Conservation (phyloP, 768 basidiomycete species). For the Suillus americanus region DNA sequence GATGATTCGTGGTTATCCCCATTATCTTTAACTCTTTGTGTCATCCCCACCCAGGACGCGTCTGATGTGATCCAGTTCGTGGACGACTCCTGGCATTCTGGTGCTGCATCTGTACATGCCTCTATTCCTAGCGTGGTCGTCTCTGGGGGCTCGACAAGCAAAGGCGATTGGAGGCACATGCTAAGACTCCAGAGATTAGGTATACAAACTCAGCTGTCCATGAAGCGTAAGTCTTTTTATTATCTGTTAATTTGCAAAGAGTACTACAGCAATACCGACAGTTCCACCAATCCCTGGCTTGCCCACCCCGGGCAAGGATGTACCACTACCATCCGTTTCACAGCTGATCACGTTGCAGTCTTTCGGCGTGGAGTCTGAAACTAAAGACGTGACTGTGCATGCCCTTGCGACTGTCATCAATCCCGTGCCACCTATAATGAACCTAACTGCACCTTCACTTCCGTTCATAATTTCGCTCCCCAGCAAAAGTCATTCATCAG, state of each 20-base stretch:
- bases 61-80: constrained; percentile 50
- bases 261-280: constrained; percentile 25
- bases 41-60: constrained; percentile 54
- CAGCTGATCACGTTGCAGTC: constrained; percentile 60
- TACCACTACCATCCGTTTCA: constrained; percentile 54
- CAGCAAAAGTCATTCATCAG: constrained; percentile 16
- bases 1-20: constrained; percentile 60
- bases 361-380: constrained; percentile 44
- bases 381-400: constrained; percentile 38
- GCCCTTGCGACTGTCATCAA: constrained; percentile 61
- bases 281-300: constrained; percentile 68
- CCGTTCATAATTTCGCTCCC: constrained; percentile 65
- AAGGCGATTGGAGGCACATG: constrained; percentile 46
- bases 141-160: constrained; percentile 47
- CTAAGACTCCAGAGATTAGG: constrained; percentile 42
- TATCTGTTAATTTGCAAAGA: not conserved
- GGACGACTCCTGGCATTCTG: constrained; percentile 57
- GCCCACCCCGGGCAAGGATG: constrained; percentile 52
- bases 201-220: constrained; percentile 43
- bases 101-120: constrained; percentile 44
- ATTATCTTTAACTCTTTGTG: constrained; percentile 48
- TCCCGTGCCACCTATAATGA: constrained; percentile 50
- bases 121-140: constrained; percentile 44
- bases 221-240: constrained; percentile 49
- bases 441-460: constrained; percentile 52